Base-by-base conservation (phyloP, 768 basidiomycete genomes). In the Cantharellus anzutake region DNA sequence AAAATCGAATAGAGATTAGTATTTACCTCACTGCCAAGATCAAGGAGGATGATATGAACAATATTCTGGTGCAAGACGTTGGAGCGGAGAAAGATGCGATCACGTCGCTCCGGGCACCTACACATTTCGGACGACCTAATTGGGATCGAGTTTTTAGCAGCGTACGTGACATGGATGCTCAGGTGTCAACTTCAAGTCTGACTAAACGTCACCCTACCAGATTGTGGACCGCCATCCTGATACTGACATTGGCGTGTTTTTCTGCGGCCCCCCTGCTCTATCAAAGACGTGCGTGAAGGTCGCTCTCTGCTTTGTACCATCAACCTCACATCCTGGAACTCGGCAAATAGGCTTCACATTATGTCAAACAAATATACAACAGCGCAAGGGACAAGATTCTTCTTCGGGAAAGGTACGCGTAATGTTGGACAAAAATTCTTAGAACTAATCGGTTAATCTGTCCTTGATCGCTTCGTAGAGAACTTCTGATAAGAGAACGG, bases 11-110 rank as follows among this genome's bases (percentile, higher is more conserved):
- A 63, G 92, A 96, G 74, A 93, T 94, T 68, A 90, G 83, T 72
- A 93, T 90, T 65, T 91, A 94, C 70, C 79, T 97, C 29, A 96
- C 92, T 0, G 86, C 85, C 41, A 86, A 80, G 74, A 78, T 97
- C 66, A 85, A 86, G 73, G 86, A 91, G 63, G 89, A 92, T 67
- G 90, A 97, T 64, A 80, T 93, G 78, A 86, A 82, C 71, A 96
- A 94, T 68, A 93, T 96, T 69, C 78, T 92, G 59, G 87, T 84
- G 61, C 85, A 90, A 66, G 91, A 94, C 65, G 91, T 96, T 42
- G 93, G 93, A 57, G 86, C 87, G 1, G 87, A 94, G 62, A 84
- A 82, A 71, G 93, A 97, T 65, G 84, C 91, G 2, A 86, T 97
- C 68, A 94, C 92, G 2, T 77, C 82, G 1, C 74, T 96, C 5